Percentiles rank a stretch among this genome's conserved stretches.
Conservation (phyloP, 1,139 yeast genomes). For the Pichia sp. region DNA sequence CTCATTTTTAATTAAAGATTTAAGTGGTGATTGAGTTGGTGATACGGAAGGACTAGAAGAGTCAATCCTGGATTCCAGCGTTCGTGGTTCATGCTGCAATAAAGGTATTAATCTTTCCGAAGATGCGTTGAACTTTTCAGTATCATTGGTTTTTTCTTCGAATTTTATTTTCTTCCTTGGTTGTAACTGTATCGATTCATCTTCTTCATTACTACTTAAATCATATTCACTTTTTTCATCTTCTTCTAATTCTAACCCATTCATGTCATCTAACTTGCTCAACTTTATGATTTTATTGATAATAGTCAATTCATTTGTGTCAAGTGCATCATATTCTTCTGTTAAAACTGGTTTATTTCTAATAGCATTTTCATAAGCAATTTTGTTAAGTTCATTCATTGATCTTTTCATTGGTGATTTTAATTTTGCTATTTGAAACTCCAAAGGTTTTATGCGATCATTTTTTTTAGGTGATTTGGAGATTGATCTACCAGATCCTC, state of each 20-base stretch:
- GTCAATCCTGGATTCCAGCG: background rate
- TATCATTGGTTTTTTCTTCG: background rate
- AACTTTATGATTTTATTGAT: slow-evolving; percentile 42
- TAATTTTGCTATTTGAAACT: slow-evolving; percentile 17
- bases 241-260: slow-evolving; percentile 22
- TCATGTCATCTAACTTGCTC: slow-evolving; percentile 26
- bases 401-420: slow-evolving; percentile 40
- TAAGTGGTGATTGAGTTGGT: background rate
- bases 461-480: slow-evolving; percentile 14
- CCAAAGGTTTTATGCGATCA: slow-evolving; percentile 5
- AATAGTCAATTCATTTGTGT: slow-evolving; percentile 37
- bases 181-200: background rate
- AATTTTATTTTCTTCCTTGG: background rate
- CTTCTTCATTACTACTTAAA: background rate
- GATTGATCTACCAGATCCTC: slow-evolving; percentile 15
- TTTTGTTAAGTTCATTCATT: slow-evolving; percentile 37
- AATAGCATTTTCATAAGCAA: slow-evolving; percentile 48
- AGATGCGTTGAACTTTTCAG: background rate
- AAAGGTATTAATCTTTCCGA: background rate
- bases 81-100: background rate
- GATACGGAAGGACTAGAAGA: background rate
- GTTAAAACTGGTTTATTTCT: slow-evolving; percentile 25
- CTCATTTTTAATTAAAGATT: background rate
- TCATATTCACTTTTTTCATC: slow-evolving; percentile 15
- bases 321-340: slow-evolving; percentile 35